Conservation (phyloP, 2,329 filamentous ascomycete species). For the Zasmidium cellare region DNA sequence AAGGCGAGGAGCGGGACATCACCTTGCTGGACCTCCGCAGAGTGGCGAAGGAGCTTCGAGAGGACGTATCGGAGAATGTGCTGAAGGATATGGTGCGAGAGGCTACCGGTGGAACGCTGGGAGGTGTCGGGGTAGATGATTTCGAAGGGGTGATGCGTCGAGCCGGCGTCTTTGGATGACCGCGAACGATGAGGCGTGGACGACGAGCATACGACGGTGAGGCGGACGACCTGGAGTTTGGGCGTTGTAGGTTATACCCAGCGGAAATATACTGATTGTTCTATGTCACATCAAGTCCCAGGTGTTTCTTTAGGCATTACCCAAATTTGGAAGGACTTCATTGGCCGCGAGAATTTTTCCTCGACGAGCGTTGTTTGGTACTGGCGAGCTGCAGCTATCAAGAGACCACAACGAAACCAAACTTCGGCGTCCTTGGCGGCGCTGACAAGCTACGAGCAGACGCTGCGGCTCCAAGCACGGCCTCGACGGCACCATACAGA, state of each 20-base stretch:
- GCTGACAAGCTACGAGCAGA: too few species aligned
- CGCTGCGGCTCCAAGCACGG: too few species aligned
- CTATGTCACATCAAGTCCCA: not conserved
- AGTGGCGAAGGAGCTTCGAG: conserved; percentile 78
- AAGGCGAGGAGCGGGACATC: conserved; percentile 63
- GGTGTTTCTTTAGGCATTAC: too few species aligned
- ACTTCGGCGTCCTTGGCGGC: too few species aligned
- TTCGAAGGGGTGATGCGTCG: conserved; percentile 84
- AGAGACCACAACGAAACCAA: too few species aligned
- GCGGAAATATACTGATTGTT: not conserved
- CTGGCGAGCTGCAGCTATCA: too few species aligned
- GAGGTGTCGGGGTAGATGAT: conserved; percentile 73
- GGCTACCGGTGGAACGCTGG: conserved; percentile 78
- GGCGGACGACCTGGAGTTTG: not conserved
- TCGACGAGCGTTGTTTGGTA: too few species aligned
- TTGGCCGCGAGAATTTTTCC: too few species aligned
- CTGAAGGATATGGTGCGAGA: conserved; percentile 93
- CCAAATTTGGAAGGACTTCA: too few species aligned
- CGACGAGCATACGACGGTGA: not conserved
- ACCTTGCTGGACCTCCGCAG: conserved; percentile 75
- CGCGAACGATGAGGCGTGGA: conserved; percentile 35
- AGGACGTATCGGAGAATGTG: conserved; percentile 79
- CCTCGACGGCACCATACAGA: too few species aligned
- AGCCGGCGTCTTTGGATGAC: conserved; percentile 79
- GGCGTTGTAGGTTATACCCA: not conserved